These are phyloP conservation scores for Paraphoma sp. DNA, from an alignment of 2,329 filamentous ascomycete genomes.

Conservation along the genomic window DNA sequence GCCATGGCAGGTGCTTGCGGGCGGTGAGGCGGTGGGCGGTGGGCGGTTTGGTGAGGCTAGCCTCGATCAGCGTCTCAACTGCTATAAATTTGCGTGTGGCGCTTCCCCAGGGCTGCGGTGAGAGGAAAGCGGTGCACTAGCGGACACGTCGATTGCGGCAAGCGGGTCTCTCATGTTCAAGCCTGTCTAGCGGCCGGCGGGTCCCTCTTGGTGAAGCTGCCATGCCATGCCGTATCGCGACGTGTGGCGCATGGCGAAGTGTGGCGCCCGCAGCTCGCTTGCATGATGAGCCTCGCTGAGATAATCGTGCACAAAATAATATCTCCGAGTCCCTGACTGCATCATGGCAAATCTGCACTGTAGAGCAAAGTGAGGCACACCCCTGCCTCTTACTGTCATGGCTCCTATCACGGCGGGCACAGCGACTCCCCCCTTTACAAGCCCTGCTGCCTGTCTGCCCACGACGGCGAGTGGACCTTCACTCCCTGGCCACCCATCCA, in stretches of 20 bases:
- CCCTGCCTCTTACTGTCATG: background rate
- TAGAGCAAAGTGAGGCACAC: background rate
- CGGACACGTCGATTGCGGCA: conserved; percentile 33
- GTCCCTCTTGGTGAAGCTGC: conserved; percentile 13
- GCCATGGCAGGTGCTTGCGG: conserved; percentile 26
- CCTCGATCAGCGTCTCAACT: conserved; percentile 13
- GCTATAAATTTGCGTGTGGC: conserved; percentile 18
- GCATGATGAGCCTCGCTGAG: background rate
- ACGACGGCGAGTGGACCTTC: conserved; percentile 16
- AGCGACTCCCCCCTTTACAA: background rate
- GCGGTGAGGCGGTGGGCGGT: conserved; percentile 3
- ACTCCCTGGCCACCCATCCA: conserved; percentile 14
- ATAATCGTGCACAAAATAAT: background rate
- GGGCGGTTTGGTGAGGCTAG: conserved; percentile 25
- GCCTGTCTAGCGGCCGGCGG: conserved; percentile 24
- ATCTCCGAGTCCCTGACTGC: background rate
- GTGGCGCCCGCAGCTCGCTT: conserved; percentile 17
- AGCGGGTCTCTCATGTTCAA: conserved; percentile 26
- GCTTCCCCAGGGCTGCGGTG: conserved; percentile 21
- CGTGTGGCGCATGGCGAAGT: conserved; percentile 8
- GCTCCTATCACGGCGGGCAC: background rate
- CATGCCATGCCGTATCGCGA: background rate
- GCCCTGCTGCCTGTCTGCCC: conserved; percentile 14
- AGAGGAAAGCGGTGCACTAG: conserved; percentile 33
- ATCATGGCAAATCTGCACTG: background rate